Evolutionary conservation across 2,329 filamentous ascomycete species (phyloP).

Genomic region (Stromatinia cepivora): DNA sequence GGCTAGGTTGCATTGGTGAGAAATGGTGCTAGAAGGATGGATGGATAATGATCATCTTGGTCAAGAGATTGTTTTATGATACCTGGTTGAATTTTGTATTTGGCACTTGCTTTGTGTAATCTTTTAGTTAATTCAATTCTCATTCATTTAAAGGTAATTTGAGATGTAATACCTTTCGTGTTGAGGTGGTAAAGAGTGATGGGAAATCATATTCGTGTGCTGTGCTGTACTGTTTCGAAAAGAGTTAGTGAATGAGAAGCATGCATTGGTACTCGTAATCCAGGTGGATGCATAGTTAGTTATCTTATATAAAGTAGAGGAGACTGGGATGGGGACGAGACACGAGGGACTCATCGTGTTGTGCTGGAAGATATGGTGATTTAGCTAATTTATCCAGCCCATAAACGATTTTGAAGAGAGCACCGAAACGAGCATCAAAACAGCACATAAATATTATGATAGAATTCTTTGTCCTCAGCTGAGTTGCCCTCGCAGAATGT

Average conservation of each 20-base stretch:
- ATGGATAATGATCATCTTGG: background rate
- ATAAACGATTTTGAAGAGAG: background rate
- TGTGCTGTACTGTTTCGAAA: background rate
- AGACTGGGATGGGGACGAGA: background rate
- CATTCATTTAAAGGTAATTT: background rate
- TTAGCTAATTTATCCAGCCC: background rate
- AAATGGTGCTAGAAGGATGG: background rate
- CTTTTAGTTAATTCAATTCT: background rate
- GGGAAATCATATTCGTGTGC: background rate
- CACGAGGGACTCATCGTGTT: background rate
- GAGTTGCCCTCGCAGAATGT: background rate
- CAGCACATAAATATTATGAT: background rate
- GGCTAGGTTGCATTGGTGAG: background rate
- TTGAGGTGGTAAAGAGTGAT: background rate
- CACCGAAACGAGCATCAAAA: background rate
- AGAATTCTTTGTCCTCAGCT: background rate
- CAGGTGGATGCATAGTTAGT: background rate
- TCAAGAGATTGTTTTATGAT: conserved; percentile 1
- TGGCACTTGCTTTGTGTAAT: background rate
- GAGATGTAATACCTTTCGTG: background rate
- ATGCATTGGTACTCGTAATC: background rate
- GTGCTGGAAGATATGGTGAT: background rate
- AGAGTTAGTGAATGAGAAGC: too few relatives aligned
- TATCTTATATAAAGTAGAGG: too few relatives aligned
- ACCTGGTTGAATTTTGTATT: conserved; percentile 2